A percentile compares a stretch with the other conserved stretches of the same genome.
Conservation (phyloP, 768 basidiomycete species). For the Nevesoporus exiguus region DNA sequence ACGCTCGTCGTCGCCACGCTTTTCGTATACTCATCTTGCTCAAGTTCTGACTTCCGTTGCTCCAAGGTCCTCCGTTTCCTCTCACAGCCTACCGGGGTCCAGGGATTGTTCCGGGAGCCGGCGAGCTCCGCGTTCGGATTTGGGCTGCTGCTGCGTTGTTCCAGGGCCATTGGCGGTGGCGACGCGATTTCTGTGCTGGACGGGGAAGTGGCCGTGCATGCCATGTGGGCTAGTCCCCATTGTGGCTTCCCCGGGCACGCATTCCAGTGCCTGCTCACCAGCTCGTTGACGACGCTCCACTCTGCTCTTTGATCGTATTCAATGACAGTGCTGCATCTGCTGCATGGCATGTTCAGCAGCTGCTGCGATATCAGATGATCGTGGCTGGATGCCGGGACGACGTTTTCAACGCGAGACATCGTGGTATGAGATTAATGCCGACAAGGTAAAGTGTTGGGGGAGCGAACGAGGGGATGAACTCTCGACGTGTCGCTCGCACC, state of each 20-base stretch:
- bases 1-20: slow-evolving; percentile 28
- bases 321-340: slow-evolving; percentile 25
- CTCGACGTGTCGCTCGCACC: slow-evolving; percentile 2
- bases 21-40: slow-evolving; percentile 28
- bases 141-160: background rate
- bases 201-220: slow-evolving; percentile 12
- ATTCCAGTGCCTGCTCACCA: slow-evolving; percentile 28
- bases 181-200: slow-evolving; percentile 8
- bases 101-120: background rate
- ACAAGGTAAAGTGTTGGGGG: slow-evolving; percentile 11
- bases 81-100: slow-evolving; percentile 20
- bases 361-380: slow-evolving; percentile 15
- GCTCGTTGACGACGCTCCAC: slow-evolving; percentile 26
- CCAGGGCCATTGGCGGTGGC: slow-evolving; percentile 3
- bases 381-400: slow-evolving; percentile 1
- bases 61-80: slow-evolving; percentile 29
- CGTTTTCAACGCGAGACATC: slow-evolving; percentile 20
- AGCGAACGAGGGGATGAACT: slow-evolving; percentile 4
- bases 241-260: slow-evolving; percentile 25
- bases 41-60: slow-evolving; percentile 26
- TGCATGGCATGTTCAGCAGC: slow-evolving; percentile 21
- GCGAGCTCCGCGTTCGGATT: background rate
- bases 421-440: slow-evolving; percentile 2
- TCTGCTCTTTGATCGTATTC: slow-evolving; percentile 26
- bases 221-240: slow-evolving; percentile 8